These are phyloP conservation scores for Lithohypha guttulata DNA, from an alignment of 2,329 filamentous ascomycete species.

Conservation along the genomic window DNA sequence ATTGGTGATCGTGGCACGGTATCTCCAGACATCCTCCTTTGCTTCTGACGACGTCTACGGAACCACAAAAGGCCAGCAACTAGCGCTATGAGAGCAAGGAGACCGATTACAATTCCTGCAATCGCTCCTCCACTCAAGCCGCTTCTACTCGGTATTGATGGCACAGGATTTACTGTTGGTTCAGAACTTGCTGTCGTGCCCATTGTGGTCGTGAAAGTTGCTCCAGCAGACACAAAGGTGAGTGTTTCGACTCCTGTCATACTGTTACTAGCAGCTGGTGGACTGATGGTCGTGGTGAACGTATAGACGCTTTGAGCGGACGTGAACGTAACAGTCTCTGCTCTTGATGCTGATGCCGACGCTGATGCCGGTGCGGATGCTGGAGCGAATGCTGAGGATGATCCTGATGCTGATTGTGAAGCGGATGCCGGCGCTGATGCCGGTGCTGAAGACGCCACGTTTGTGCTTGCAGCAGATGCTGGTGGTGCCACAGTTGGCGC, in stretches of 20 bases:
- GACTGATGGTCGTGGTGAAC: neutral
- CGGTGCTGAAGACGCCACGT: neutral
- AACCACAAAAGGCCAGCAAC: slow-evolving; percentile 22
- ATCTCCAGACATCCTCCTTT: neutral
- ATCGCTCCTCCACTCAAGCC: slow-evolving; percentile 32
- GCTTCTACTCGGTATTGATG: slow-evolving; percentile 20
- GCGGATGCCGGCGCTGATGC: too few relatives aligned
- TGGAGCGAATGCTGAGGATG: too few relatives aligned
- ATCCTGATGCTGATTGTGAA: too few relatives aligned
- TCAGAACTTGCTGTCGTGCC: neutral
- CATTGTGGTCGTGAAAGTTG: neutral
- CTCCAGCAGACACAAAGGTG: neutral
- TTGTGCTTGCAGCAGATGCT: neutral
- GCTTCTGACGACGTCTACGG: neutral
- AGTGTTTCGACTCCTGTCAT: neutral
- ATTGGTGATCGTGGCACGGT: neutral
- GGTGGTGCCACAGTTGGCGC: too few relatives aligned
- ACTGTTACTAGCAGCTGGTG: neutral
- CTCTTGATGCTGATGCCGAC: neutral
- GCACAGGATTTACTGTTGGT: neutral
- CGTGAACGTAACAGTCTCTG: neutral
- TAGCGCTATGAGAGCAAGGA: slow-evolving; percentile 30
- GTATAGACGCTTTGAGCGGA: slow-evolving; percentile 3
- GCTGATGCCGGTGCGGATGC: neutral
- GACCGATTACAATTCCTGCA: slow-evolving; percentile 35